Percentiles rank a stretch among this genome's conserved stretches.
Evolutionary conservation across 495 filamentous ascomycete genomes (phyloP).

Genomic region (Aspergillus leporis): DNA sequence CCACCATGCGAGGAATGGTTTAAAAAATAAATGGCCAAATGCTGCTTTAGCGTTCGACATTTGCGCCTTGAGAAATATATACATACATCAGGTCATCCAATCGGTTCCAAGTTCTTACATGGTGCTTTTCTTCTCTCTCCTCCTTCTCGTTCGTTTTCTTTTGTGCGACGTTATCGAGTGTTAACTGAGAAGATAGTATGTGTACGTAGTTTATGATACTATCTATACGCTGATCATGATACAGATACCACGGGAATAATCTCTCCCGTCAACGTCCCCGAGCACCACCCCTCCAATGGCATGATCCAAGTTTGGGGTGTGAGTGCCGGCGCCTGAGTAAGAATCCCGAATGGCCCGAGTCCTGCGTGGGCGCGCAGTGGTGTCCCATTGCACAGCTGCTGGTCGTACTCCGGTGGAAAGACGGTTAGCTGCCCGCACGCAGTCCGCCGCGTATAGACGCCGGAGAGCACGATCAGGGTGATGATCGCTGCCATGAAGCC

Average conservation of each 20-base stretch:
- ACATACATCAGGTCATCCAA: too few species aligned
- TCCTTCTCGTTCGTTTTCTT: too few species aligned
- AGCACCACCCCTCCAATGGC: conserved; percentile 4
- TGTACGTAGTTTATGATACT: too few species aligned
- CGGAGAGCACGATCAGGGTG: not conserved
- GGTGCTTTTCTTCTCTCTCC: too few species aligned
- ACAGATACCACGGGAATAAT: not conserved
- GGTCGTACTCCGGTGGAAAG: conserved; percentile 2
- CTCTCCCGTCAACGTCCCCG: conserved; percentile 1
- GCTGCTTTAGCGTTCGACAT: too few species aligned
- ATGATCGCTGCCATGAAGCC: not conserved
- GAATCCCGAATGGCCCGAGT: not conserved
- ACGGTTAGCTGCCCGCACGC: conserved; percentile 1
- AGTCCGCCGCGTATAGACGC: not conserved
- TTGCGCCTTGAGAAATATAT: too few species aligned
- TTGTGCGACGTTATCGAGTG: too few species aligned
- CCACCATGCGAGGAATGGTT: too few species aligned
- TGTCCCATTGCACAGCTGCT: conserved; percentile 1
- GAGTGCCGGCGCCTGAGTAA: not conserved
- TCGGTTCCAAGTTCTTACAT: too few species aligned
- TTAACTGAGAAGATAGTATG: too few species aligned
- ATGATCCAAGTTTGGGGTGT: not conserved
- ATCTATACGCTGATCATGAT: too few species aligned
- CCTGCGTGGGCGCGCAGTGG: not conserved
- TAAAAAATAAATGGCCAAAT: too few species aligned